phyloP scores from a whole-genome alignment of 108 stramenopile species.

The Phaeodactylum tricornutum region DNA sequence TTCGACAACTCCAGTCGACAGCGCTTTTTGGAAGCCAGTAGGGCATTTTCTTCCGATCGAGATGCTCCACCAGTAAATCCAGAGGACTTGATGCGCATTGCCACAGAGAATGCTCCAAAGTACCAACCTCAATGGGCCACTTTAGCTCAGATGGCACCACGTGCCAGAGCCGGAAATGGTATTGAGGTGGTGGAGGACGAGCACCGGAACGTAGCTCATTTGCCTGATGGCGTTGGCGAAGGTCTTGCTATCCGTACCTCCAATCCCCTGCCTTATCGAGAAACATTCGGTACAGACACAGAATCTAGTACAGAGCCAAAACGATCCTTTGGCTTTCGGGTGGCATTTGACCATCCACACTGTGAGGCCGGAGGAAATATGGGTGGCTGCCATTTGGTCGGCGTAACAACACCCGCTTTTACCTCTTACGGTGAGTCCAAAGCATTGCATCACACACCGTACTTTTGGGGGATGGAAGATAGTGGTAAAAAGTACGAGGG shows the following conservation, averaged over 20 bases:
- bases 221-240: slow-evolving; percentile 26
- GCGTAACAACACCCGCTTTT: slow-evolving; percentile 36
- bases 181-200: slow-evolving; percentile 16
- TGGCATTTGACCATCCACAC: slow-evolving; percentile 28
- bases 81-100: slow-evolving; percentile 14
- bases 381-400: slow-evolving; percentile 39
- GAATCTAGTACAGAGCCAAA: slow-evolving; percentile 1
- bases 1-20: neutral
- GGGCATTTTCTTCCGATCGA: slow-evolving; percentile 7
- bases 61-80: slow-evolving; percentile 6
- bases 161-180: slow-evolving; percentile 10
- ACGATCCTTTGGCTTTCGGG: slow-evolving; percentile 24
- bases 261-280: slow-evolving; percentile 6
- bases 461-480: slow-evolving; percentile 46
- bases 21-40: slow-evolving; percentile 6
- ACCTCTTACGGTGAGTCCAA: slow-evolving; percentile 24
- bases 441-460: slow-evolving; percentile 29
- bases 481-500: slow-evolving; percentile 33
- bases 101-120: slow-evolving; percentile 16
- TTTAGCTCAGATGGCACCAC: slow-evolving; percentile 11
- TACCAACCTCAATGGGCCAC: slow-evolving; percentile 28
- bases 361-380: slow-evolving; percentile 15
- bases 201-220: slow-evolving; percentile 15
- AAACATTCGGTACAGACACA: neutral
- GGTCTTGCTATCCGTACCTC: slow-evolving; percentile 19